Evolutionary conservation across 2,329 filamentous ascomycete genomes (phyloP).

Genomic region (Cordyceps militaris): DNA sequence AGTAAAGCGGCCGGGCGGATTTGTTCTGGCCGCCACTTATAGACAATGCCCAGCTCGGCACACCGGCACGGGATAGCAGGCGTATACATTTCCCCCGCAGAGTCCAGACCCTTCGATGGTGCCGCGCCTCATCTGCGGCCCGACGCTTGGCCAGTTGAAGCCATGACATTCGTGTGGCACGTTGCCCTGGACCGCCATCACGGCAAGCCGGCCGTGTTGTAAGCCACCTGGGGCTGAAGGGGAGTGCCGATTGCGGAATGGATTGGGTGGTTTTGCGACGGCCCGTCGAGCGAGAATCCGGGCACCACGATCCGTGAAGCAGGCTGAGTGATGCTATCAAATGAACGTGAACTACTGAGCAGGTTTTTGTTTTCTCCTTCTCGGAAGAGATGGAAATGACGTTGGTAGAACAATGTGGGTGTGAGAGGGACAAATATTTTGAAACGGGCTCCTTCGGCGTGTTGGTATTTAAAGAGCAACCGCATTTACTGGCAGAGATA

Average conservation of each 20-base stretch:
- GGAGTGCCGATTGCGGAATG: background rate
- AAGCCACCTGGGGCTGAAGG: background rate
- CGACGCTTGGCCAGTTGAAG: background rate
- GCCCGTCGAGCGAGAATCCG: background rate
- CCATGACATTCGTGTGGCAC: background rate
- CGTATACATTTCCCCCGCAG: background rate
- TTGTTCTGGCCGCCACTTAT: background rate
- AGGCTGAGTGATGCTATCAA: no score
- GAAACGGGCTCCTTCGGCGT: no score
- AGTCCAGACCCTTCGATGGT: background rate
- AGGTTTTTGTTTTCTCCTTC: no score
- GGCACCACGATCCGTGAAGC: background rate
- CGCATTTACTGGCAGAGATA: no score
- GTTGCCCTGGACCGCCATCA: no score
- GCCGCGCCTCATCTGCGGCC: background rate
- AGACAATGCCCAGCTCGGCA: background rate
- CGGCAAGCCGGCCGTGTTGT: no score
- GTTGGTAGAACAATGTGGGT: no score
- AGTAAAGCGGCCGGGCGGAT: background rate
- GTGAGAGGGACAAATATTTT: no score
- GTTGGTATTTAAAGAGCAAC: no score
- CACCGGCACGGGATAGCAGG: no score
- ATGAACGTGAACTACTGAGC: no score
- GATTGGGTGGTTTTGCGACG: constrained; percentile 5
- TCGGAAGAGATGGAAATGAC: no score